phyloP scores from a whole-genome alignment of 768 basidiomycete genomes.

The Trichaptum fuscoviolaceum region DNA sequence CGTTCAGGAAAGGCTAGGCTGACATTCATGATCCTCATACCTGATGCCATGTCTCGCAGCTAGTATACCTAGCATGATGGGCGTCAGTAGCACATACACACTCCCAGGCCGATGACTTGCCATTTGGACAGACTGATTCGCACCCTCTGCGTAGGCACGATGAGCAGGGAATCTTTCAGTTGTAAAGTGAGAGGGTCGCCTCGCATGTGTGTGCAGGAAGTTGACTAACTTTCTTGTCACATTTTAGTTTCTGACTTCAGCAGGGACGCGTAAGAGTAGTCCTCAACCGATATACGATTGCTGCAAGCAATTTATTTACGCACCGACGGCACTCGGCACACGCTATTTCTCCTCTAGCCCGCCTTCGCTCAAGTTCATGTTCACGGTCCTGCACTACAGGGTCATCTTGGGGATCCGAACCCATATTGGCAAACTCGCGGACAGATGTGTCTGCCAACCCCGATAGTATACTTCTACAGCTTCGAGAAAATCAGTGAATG shows the following conservation, averaged over 20 bases:
- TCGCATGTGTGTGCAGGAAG: neutral
- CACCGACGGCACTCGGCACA: constrained; percentile 4
- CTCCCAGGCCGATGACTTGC: neutral
- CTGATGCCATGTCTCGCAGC: neutral
- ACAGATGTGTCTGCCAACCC: no score
- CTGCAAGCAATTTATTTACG: neutral
- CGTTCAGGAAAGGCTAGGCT: neutral
- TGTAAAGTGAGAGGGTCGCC: neutral
- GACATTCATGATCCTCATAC: neutral
- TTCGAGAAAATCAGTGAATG: no score
- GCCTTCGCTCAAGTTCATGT: neutral
- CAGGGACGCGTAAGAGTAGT: neutral
- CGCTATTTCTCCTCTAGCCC: neutral
- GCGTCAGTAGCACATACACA: neutral
- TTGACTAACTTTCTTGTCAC: constrained; percentile 1
- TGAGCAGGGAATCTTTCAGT: constrained; percentile 1
- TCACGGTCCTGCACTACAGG: neutral
- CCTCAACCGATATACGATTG: neutral
- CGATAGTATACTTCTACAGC: no score
- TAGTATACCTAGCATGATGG: neutral
- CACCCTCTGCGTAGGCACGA: neutral
- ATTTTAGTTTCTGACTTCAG: neutral
- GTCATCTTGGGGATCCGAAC: neutral
- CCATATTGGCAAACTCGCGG: neutral
- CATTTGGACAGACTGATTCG: neutral